Conservation (phyloP, 805 yeast genomes). For the Maudiozyma saulgeensis region DNA sequence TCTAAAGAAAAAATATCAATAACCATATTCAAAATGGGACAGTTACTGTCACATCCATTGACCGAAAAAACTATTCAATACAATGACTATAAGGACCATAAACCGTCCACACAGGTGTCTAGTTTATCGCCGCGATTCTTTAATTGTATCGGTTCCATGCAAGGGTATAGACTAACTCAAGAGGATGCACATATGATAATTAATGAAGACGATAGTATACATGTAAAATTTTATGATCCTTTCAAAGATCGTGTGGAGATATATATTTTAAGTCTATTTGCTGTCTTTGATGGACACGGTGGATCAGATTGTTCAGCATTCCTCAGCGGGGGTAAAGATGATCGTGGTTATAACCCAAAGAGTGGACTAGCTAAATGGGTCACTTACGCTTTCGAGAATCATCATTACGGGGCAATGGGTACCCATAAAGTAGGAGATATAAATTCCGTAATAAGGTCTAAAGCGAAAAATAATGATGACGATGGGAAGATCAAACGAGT, state of each 20-base stretch:
- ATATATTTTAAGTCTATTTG: conserved; percentile 39
- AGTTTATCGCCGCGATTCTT: conserved; percentile 32
- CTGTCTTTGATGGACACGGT: conserved; percentile 80
- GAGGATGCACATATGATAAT: conserved; percentile 63
- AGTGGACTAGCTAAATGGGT: conserved; percentile 26
- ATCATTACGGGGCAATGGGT: conserved; percentile 17
- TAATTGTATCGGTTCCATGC: conserved; percentile 66
- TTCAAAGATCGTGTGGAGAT: conserved; percentile 20
- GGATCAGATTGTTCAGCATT: conserved; percentile 53
- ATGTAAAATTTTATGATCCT: conserved; percentile 28
- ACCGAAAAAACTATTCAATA: conserved; percentile 55
- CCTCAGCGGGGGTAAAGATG: conserved; percentile 31
- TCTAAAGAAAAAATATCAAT: too few species aligned
- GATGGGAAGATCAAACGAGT: conserved; percentile 8
- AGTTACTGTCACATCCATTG: conserved; percentile 62
- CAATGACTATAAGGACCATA: conserved; percentile 25
- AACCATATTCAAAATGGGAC: conserved; percentile 46
- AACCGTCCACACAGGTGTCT: conserved; percentile 5
- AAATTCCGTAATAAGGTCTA: background rate
- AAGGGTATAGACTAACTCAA: conserved; percentile 65
- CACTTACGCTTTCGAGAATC: conserved; percentile 21
- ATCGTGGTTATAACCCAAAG: conserved; percentile 7
- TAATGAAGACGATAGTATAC: conserved; percentile 32
- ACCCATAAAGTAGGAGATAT: conserved; percentile 4
- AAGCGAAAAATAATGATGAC: background rate